Evolutionary conservation across 2,329 filamentous ascomycete species (phyloP), one percentile per base, ranked within the genome.

Genomic region (Neoarthrinium moseri): DNA sequence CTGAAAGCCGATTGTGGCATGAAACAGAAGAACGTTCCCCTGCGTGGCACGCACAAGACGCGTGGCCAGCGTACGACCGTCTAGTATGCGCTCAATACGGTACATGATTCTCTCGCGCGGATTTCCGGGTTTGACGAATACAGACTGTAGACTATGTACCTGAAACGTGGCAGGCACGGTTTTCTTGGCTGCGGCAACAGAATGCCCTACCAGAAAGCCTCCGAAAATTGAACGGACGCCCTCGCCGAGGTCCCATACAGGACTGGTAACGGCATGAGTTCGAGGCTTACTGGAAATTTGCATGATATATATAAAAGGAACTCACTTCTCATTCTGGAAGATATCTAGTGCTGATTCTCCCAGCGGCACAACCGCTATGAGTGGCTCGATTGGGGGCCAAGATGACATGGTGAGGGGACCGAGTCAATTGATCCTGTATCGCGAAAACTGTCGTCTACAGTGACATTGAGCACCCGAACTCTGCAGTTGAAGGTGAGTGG

Each of bases 181-280:
- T 38, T 45, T 22, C 17, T 49, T 17, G 10, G 47, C 47, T 12
- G 47, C 47, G n/a, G 42, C 29, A 11, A 49, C 43, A n/a, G 39
- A 45, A 11, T 49, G 47, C 32, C 33, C 47, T 4, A 49, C 23
- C 23, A 49, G 32, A 33, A 33, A 44, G 32, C 47, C 47, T 42
- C 47, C 47, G 22, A 45, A 49, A 24, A 49, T 41, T 23, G 42
- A 24, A 18, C 47, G 36, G 5, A 26, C 15, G 3, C 33, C 36
- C 26, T 43, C 29, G 23, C 26, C 37, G 6, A 37, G 36, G n/a
- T 36, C 36, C 47, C 38, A 40, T 18, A 48, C 21, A 3, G 24
- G 41, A n/a, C 46, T 48, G 20, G 15, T 17, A 18, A 8, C 15
- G 5, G 10, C 15, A 17, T 40, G 6, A 40, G 37, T 6, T 3